Percentiles rank a stretch among this genome's conserved stretches.
These are phyloP conservation scores for Calonectria pseudoreteaudii DNA, from an alignment of 2,329 filamentous ascomycete genomes.

Conservation along the genomic window DNA sequence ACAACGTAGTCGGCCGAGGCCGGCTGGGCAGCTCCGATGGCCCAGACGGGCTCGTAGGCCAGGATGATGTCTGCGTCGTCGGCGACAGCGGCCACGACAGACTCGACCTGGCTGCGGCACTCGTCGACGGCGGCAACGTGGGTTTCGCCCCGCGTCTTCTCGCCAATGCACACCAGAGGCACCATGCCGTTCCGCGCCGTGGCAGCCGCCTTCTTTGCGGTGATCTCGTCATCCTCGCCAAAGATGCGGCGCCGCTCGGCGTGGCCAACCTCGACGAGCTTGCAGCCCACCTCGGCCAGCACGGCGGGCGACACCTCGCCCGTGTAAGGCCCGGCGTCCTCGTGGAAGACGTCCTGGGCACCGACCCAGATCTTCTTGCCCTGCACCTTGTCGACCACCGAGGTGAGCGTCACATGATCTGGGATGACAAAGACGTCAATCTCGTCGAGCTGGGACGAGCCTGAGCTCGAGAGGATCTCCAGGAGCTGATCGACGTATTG, in stretches of 20 bases:
- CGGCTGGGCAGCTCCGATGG: conserved; percentile 80
- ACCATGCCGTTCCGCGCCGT: conserved; percentile 76
- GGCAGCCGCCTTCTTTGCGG: conserved; percentile 77
- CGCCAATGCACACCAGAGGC: conserved; percentile 85
- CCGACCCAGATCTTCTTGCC: conserved; percentile 66
- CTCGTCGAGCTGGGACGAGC: conserved; percentile 56
- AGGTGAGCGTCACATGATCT: conserved; percentile 77
- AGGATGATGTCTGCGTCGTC: conserved; percentile 76
- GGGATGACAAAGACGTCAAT: conserved; percentile 83
- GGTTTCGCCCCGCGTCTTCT: conserved; percentile 66
- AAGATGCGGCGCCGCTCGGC: conserved; percentile 81
- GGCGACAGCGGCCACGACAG: conserved; percentile 71
- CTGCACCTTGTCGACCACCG: conserved; percentile 61
- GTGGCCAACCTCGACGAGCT: conserved; percentile 83
- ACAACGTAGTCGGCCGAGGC: conserved; percentile 80
- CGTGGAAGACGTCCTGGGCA: conserved; percentile 81
- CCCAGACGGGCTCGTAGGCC: conserved; percentile 92
- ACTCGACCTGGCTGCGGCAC: conserved; percentile 73
- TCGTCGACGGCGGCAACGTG: conserved; percentile 71
- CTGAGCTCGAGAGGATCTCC: conserved; percentile 55
- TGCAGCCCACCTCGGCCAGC: conserved; percentile 75
- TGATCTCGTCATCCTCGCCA: conserved; percentile 77
- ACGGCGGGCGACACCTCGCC: conserved; percentile 80
- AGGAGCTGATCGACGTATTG: conserved; percentile 65
- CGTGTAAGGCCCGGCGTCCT: conserved; percentile 79